phyloP scores from a whole-genome alignment of 2,329 filamentous ascomycete species.

The Curvularia sp. region DNA sequence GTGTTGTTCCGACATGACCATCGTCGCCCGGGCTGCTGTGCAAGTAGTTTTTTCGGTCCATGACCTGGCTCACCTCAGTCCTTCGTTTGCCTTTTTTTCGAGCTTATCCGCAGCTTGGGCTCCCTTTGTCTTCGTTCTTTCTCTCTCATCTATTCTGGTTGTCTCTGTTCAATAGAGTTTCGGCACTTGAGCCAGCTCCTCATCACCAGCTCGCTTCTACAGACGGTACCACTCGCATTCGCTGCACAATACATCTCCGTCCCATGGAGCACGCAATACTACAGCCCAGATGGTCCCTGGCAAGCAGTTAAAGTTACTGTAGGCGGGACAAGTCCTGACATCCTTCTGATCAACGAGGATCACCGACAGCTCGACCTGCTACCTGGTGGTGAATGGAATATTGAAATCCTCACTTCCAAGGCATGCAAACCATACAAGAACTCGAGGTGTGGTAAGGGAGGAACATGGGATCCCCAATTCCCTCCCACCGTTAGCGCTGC shows the following conservation, averaged over 20 bases:
- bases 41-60: background rate
- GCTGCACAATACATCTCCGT: slow-evolving; percentile 24
- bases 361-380: background rate
- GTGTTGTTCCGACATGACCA: background rate
- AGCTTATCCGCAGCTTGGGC: background rate
- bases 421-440: slow-evolving; percentile 20
- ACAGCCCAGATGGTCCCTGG: slow-evolving; percentile 32
- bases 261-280: slow-evolving; percentile 22
- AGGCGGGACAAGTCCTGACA: slow-evolving; percentile 9
- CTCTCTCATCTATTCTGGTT: background rate
- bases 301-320: slow-evolving; percentile 24
- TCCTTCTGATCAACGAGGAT: background rate
- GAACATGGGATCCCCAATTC: slow-evolving; percentile 21
- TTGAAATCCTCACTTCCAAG: slow-evolving; percentile 3
- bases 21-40: background rate
- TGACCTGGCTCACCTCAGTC: background rate
- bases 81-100: background rate
- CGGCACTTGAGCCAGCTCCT: background rate
- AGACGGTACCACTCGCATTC: background rate
- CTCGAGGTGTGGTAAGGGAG: slow-evolving; percentile 19
- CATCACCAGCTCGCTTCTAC: slow-evolving; percentile 1
- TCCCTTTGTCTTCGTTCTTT: background rate
- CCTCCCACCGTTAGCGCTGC: background rate
- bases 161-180: background rate
- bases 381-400: slow-evolving; percentile 20